phyloP scores from a whole-genome alignment of 495 filamentous ascomycete genomes.

The Collariella sp. region DNA sequence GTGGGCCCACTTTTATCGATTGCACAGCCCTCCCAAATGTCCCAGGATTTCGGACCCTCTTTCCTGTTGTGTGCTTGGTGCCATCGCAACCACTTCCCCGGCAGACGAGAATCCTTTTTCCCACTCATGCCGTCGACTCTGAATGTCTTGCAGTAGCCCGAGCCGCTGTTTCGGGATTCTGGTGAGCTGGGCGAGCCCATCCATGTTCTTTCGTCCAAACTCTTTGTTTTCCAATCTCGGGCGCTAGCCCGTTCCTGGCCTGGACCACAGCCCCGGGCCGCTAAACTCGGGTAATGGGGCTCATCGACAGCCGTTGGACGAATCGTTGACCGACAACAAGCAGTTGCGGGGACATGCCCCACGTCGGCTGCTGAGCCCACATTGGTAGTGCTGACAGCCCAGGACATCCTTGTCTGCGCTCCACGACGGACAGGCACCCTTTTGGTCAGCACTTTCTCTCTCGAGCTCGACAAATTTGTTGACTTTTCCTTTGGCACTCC shows the following conservation, averaged over 20 bases:
- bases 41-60: no score
- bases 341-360: not conserved
- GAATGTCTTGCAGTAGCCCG: not conserved
- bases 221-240: not conserved
- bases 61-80: no score
- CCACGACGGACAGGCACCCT: not conserved
- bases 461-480: not conserved
- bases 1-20: no score
- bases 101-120: not conserved
- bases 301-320: not conserved
- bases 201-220: not conserved
- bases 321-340: not conserved
- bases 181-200: not conserved
- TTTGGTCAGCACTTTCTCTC: not conserved
- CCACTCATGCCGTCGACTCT: not conserved
- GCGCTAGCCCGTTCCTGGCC: not conserved
- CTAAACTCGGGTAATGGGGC: not conserved
- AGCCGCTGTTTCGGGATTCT: not conserved
- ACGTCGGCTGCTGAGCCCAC: not conserved
- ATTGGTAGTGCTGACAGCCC: not conserved
- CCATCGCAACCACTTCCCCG: not conserved
- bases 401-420: not conserved
- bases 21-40: no score
- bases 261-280: conserved; percentile 17
- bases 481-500: not conserved